A percentile compares a stretch with the other conserved stretches of the same genome.
These are phyloP conservation scores for Dysphania ambrosioides DNA, from an alignment of 148 eudicot genomes.

Conservation along the genomic window DNA sequence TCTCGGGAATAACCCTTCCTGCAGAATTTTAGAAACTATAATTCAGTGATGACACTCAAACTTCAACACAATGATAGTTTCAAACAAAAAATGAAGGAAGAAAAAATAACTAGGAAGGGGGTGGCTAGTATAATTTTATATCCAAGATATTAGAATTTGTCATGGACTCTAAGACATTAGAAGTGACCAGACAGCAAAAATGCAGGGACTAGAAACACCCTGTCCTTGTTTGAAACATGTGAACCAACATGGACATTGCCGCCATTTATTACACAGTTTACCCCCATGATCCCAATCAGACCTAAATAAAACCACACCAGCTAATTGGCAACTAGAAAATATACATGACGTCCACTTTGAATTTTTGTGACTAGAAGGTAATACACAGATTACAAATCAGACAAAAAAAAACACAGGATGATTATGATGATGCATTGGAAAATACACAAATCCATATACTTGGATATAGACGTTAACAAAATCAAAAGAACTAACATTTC, in stretches of 20 bases:
- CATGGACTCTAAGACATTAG: not conserved
- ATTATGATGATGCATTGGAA: no score
- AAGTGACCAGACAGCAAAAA: not conserved
- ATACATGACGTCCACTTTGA: not conserved
- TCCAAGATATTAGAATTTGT: not conserved
- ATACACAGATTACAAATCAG: not conserved
- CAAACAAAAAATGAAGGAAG: not conserved
- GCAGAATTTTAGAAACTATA: conserved; percentile 31
- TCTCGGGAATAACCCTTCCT: conserved; percentile 97
- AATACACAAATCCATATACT: no score
- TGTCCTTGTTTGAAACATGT: not conserved
- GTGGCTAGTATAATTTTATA: not conserved
- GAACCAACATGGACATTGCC: not conserved
- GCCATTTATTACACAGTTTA: not conserved
- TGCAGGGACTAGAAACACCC: not conserved
- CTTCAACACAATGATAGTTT: not conserved
- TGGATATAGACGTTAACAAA: no score
- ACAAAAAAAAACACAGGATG: not conserved
- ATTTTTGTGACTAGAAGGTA: not conserved
- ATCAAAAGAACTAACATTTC: not conserved
- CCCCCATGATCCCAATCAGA: not conserved
- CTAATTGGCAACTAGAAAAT: not conserved
- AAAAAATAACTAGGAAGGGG: not conserved
- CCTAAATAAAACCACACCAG: not conserved
- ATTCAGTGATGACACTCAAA: conserved; percentile 12